These are phyloP conservation scores for Leccinum subgranulosum DNA, from an alignment of 768 basidiomycete species.

Conservation along the genomic window DNA sequence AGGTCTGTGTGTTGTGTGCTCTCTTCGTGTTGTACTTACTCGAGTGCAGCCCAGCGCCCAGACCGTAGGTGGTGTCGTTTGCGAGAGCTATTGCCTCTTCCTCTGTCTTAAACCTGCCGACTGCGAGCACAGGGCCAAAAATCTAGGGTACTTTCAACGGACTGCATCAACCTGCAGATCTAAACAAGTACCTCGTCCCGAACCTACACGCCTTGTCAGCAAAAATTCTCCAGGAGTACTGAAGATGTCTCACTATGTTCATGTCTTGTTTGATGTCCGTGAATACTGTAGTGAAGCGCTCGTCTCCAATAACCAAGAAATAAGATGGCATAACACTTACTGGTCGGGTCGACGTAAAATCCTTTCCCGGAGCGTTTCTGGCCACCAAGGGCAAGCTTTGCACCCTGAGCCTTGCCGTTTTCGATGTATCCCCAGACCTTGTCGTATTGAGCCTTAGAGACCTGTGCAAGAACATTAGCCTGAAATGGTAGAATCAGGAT, in stretches of 20 bases:
- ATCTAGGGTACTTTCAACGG: constrained; percentile 48
- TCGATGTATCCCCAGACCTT: constrained; percentile 88
- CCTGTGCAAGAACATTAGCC: constrained; percentile 38
- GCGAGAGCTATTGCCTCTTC: constrained; percentile 82
- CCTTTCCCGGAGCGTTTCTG: constrained; percentile 73
- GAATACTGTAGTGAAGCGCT: constrained; percentile 55
- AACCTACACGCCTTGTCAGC: constrained; percentile 30
- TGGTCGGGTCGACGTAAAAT: constrained; percentile 87
- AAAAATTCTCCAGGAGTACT: background rate
- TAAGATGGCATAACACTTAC: constrained; percentile 41
- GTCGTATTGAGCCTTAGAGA: constrained; percentile 83
- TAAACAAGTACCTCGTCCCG: constrained; percentile 28
- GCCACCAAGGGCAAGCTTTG: constrained; percentile 77
- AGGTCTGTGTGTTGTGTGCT: background rate
- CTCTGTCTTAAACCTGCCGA: constrained; percentile 83
- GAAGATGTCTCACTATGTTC: constrained; percentile 67
- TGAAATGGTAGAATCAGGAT: constrained; percentile 3
- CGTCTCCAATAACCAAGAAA: constrained; percentile 2
- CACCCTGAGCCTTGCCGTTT: constrained; percentile 79
- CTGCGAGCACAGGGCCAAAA: constrained; percentile 89
- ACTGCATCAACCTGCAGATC: constrained; percentile 5
- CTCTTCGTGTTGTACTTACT: constrained; percentile 44
- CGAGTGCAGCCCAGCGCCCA: constrained; percentile 89
- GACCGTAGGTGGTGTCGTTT: constrained; percentile 86
- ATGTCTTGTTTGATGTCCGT: constrained; percentile 74